Evolutionary conservation across 345 rosid genomes (phyloP), one percentile per base, ranked within the genome.

Genomic region (Eucalyptus virginea): DNA sequence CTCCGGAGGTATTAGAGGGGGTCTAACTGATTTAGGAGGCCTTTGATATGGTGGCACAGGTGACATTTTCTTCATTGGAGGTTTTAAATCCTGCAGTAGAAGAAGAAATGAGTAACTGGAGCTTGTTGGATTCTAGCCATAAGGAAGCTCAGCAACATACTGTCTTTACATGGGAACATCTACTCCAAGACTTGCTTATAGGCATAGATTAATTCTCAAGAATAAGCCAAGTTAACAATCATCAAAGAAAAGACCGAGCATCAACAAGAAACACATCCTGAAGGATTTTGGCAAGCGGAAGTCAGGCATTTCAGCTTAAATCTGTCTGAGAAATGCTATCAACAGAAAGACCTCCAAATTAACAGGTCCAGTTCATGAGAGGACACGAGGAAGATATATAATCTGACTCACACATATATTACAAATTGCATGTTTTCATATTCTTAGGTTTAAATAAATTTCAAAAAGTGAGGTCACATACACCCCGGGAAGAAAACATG

Each of bases 1-100:
- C 88, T 96, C 97, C 2, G 92, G 90, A 11, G 97, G 99, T 91
- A 96, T 94, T 86, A 96, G 89, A 5, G 99, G 97, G 18, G 95
- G 96, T 91, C 97, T 92, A 86, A 93, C 93, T 47, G 94, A 90
- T 93, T 93, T 96, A 62, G 93, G 90, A 83, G 96, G 96, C 89
- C 93, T 95, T 90, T 96, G 95, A 92, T 94, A 91, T 50, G 98
- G 94, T 89, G 96, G 94, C 93, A 93, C 90, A 17, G 90, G 92
- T 87, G 91, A 88, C 87, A 87, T 89, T 87, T 92, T 93, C 93
- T 94, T 93, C 45, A 87, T 88, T 49, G 89, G 89, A 89, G 92
- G 34, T 91, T 94, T 95, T 45, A 90, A 72, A 50, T 91, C 94
- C 97, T 96, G 86, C 88, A 77, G 47, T 42, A 34, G n/a, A 54